phyloP scores from a whole-genome alignment of 2,329 filamentous ascomycete species.

The Domatiomyces globalis region DNA sequence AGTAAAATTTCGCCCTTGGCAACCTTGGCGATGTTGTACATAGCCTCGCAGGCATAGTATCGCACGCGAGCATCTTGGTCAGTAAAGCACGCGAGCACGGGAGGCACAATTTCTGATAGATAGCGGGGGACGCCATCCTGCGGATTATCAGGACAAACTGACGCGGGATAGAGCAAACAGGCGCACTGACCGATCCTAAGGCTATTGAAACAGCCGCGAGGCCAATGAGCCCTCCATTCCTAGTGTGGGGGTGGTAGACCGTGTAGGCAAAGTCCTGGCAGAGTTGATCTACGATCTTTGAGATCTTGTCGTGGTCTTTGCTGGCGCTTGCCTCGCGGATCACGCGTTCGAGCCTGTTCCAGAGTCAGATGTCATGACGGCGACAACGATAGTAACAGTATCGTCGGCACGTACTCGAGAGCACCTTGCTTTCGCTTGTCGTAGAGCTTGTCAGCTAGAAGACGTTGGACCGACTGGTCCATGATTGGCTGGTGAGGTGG shows the following conservation, averaged over 20 bases:
- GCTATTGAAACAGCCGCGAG: conserved; percentile 92
- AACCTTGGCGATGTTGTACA: conserved; percentile 99
- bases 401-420: conserved; percentile 53
- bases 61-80: conserved; percentile 95
- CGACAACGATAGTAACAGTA: not conserved
- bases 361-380: conserved; percentile 3
- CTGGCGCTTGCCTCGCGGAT: conserved; percentile 69
- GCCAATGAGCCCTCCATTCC: conserved; percentile 92
- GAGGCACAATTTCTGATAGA: conserved; percentile 84
- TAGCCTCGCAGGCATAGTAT: conserved; percentile 98
- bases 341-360: conserved; percentile 63
- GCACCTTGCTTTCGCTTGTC: conserved; percentile 95
- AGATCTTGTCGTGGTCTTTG: conserved; percentile 67
- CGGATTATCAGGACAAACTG: not conserved
- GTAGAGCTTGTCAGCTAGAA: conserved; percentile 95
- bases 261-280: conserved; percentile 97
- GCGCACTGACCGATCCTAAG: conserved; percentile 63
- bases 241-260: conserved; percentile 87
- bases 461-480: conserved; percentile 78
- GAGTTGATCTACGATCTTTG: conserved; percentile 83
- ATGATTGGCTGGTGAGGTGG: conserved; percentile 34
- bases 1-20: conserved; percentile 93
- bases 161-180: conserved; percentile 1
- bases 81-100: conserved; percentile 90
- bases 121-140: conserved; percentile 77